Percentiles rank a stretch among this genome's conserved stretches.
These are phyloP conservation scores for Russula vinacea DNA, from an alignment of 768 basidiomycete genomes.

Conservation along the genomic window DNA sequence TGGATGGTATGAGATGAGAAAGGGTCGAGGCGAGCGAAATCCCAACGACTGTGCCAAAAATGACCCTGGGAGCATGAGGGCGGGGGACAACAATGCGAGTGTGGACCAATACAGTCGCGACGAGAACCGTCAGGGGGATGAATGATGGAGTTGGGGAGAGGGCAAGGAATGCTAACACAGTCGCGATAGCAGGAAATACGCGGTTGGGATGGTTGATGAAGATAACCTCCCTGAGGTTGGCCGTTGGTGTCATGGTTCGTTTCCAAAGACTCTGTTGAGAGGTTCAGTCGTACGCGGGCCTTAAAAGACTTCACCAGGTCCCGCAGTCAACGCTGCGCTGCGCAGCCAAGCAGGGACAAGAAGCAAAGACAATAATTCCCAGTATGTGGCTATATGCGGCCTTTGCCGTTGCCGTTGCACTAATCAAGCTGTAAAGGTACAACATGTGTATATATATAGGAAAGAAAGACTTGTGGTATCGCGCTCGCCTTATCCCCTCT, in stretches of 20 bases:
- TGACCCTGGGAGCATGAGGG: constrained; percentile 5
- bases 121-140: constrained; percentile 33
- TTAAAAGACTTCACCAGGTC: not conserved
- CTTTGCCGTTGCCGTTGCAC: too few relatives aligned
- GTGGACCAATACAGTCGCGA: constrained; percentile 34
- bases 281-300: not conserved
- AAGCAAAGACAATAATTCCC: not conserved
- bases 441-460: too few relatives aligned
- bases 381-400: too few relatives aligned
- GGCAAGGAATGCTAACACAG: constrained; percentile 26
- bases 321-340: constrained; percentile 1
- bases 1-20: constrained; percentile 34
- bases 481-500: too few relatives aligned
- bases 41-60: constrained; percentile 28
- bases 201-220: constrained; percentile 27
- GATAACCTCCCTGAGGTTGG: constrained; percentile 7
- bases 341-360: not conserved
- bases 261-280: not conserved
- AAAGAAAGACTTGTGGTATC: too few relatives aligned
- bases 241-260: not conserved
- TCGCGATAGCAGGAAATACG: constrained; percentile 18
- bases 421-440: too few relatives aligned
- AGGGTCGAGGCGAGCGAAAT: constrained; percentile 34
- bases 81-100: constrained; percentile 29
- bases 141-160: constrained; percentile 37